Percentiles rank a stretch among this genome's conserved stretches.
phyloP scores from a whole-genome alignment of 257 asterid species.

The Solanum pinnatisectum region DNA sequence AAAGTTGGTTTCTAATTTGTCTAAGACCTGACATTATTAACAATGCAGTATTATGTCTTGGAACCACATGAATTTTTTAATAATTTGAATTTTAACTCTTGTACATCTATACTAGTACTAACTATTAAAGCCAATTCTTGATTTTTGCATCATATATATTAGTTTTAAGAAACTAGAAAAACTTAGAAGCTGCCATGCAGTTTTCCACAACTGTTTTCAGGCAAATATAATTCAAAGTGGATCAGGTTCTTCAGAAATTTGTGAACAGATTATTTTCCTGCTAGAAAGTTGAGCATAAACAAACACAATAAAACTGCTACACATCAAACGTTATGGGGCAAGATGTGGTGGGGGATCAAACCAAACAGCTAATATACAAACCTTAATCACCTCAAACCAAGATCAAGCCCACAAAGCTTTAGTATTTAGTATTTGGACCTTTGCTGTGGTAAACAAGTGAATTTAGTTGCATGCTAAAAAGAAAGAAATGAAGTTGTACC shows the following conservation, averaged over 20 bases:
- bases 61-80: background rate
- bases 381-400: background rate
- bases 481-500: constrained; percentile 31
- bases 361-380: background rate
- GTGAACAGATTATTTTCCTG: background rate
- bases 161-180: background rate
- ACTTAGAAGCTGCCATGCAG: background rate
- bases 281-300: background rate
- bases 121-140: background rate
- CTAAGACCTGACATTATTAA: background rate
- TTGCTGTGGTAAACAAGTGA: background rate
- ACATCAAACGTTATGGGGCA: background rate
- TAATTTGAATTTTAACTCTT: background rate
- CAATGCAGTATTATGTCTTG: background rate
- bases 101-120: background rate
- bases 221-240: background rate
- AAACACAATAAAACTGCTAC: background rate
- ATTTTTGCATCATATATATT: background rate
- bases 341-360: background rate
- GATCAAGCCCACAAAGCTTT: background rate
- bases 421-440: background rate
- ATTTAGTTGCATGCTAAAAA: background rate
- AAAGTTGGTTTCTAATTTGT: background rate
- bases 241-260: background rate
- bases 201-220: background rate